Base-by-base conservation (phyloP, 352 stramenopile species). In the Globisporangium paddicum region DNA sequence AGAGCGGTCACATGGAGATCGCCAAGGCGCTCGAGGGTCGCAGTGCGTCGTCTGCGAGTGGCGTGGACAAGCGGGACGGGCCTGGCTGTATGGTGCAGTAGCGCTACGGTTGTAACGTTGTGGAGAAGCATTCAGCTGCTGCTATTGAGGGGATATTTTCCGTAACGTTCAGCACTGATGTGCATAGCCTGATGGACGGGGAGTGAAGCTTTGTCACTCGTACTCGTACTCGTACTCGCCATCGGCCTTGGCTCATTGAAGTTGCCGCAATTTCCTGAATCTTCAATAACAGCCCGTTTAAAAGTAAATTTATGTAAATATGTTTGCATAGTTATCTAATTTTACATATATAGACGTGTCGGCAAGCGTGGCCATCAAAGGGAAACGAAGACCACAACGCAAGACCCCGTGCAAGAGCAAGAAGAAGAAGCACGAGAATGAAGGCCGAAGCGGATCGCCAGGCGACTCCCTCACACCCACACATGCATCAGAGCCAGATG, bases 1-100 rank as follows among this genome's bases (percentile, higher is more conserved):
- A 64, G 16, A 26, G 41, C 8, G 58, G 58, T 3, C 58, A 64
- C 42, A 16, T 13, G 14, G 41, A 47, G 8, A 52, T 64, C 40
- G 58, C 37, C 38, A 53, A 50, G 8, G 49, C 35, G 41, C 50
- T 64, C 3, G 57, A 56, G 57, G 19, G 25, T 8, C 47, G 47
- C 26, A 52, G 37, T 6, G 38, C 21, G 30, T 52, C 47, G 26
- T 55, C 42, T 28, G 38, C 46, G 37, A 52, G 57, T 23, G 35
- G n/a, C 21, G 38, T 11, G 10, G 37, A 41, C 26, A 54, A 54
- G 28, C 10, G 1, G 0, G 35, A 28, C 3, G 47, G 21, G 2
- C n/a, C n/a, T 19, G 35, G 3, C 19, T 54, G 47, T 54, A 10
- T 7, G 5, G 18, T 54, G n/a, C 47, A 54, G 47, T 54, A 54